phyloP scores from a whole-genome alignment of 768 basidiomycete genomes.

The Tephrocybe sp. region DNA sequence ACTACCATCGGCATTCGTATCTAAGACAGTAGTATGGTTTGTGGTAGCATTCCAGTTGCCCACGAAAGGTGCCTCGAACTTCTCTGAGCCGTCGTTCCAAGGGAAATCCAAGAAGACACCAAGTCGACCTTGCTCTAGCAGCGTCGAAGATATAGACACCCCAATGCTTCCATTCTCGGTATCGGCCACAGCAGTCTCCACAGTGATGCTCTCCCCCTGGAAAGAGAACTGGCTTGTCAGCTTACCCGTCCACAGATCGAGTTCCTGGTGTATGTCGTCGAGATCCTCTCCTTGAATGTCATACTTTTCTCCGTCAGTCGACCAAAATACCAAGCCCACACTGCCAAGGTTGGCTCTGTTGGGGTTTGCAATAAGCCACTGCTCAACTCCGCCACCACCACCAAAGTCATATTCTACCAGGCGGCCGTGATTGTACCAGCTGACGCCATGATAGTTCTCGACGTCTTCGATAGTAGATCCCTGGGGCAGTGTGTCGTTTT shows the following conservation, averaged over 20 bases:
- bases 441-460: slow-evolving; percentile 43
- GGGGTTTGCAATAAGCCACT: slow-evolving; percentile 58
- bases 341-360: slow-evolving; percentile 56
- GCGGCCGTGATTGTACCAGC: slow-evolving; percentile 49
- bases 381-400: slow-evolving; percentile 45
- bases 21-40: slow-evolving; percentile 45
- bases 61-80: slow-evolving; percentile 59
- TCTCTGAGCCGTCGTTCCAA: slow-evolving; percentile 55
- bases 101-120: slow-evolving; percentile 57
- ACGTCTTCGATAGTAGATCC: slow-evolving; percentile 40
- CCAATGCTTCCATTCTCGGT: slow-evolving; percentile 34
- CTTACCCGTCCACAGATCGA: slow-evolving; percentile 57
- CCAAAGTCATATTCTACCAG: slow-evolving; percentile 51
- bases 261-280: slow-evolving; percentile 31
- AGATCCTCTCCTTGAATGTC: slow-evolving; percentile 38
- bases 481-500: slow-evolving; percentile 51
- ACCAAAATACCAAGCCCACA: slow-evolving; percentile 43
- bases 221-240: slow-evolving; percentile 44
- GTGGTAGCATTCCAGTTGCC: slow-evolving; percentile 45
- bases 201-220: slow-evolving; percentile 29
- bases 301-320: slow-evolving; percentile 19
- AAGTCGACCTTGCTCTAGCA: slow-evolving; percentile 35
- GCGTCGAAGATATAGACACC: slow-evolving; percentile 35
- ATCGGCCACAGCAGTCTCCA: slow-evolving; percentile 39
- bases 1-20: slow-evolving; percentile 15